Percentiles rank a stretch among this genome's conserved stretches.
phyloP scores from a whole-genome alignment of 257 asterid species.

The Asclepias syriaca region DNA sequence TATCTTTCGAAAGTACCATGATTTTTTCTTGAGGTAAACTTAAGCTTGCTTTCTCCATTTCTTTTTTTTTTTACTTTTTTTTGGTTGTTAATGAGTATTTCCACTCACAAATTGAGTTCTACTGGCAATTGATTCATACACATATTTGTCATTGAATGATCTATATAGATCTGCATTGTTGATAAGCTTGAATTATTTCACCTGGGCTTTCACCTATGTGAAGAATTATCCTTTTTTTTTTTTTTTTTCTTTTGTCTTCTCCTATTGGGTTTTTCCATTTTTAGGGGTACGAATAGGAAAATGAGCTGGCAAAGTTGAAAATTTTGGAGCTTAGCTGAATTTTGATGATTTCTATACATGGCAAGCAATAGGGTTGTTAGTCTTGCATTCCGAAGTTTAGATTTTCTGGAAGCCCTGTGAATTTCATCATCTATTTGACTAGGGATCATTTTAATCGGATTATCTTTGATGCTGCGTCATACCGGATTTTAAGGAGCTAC shows the following conservation, averaged over 20 bases:
- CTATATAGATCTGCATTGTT: constrained; percentile 32
- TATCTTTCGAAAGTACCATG: neutral
- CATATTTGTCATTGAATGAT: constrained; percentile 13
- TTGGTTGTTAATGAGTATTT: neutral
- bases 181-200: constrained; percentile 16
- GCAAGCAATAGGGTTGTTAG: neutral
- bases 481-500: neutral
- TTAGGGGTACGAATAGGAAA: neutral
- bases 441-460: neutral
- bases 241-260: constrained; percentile 5
- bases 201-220: constrained; percentile 13
- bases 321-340: constrained; percentile 17
- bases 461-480: neutral
- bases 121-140: neutral
- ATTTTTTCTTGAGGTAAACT: constrained; percentile 9
- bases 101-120: constrained; percentile 4
- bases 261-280: constrained; percentile 4
- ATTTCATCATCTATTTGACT: constrained; percentile 1
- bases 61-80: too few relatives aligned
- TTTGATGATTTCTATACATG: constrained; percentile 4
- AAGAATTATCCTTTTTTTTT: neutral
- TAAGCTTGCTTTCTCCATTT: constrained; percentile 8
- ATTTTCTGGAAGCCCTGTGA: neutral
- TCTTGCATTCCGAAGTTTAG: constrained; percentile 7
- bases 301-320: constrained; percentile 11